phyloP scores from a whole-genome alignment of 2,329 filamentous ascomycete genomes.

The Cladosporium sp. region DNA sequence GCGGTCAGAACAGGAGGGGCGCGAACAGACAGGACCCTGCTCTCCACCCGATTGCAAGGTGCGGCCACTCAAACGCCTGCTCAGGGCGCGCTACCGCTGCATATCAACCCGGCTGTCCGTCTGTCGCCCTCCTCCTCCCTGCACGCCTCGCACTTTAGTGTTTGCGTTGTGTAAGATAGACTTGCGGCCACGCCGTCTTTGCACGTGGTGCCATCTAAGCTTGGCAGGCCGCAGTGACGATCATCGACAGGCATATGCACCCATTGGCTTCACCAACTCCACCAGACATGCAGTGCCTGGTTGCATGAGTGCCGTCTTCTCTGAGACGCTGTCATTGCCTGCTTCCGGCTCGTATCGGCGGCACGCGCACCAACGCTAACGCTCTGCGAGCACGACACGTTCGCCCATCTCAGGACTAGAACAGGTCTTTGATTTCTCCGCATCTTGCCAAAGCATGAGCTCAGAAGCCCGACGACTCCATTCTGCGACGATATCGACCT shows the following conservation, averaged over 20 bases:
- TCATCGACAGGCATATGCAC: slow-evolving; percentile 3
- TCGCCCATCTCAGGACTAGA: neutral
- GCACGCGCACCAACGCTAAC: neutral
- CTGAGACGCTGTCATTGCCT: neutral
- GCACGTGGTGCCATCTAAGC: slow-evolving; percentile 4
- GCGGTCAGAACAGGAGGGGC: slow-evolving; percentile 6
- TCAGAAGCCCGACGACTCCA: neutral
- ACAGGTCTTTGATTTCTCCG: neutral
- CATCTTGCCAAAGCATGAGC: slow-evolving; percentile 1
- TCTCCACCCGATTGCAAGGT: neutral
- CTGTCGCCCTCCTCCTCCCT: neutral
- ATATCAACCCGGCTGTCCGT: slow-evolving; percentile 2
- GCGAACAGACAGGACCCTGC: slow-evolving; percentile 5
- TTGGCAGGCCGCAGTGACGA: slow-evolving; percentile 3
- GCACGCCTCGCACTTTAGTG: slow-evolving; percentile 5
- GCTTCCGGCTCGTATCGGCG: neutral
- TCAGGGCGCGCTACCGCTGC: neutral
- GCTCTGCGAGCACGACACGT: neutral
- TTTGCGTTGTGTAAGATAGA: neutral
- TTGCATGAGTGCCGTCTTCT: neutral
- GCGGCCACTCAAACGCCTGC: neutral
- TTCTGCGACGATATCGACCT: neutral
- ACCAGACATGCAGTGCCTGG: neutral
- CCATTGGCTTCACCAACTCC: slow-evolving; percentile 6
- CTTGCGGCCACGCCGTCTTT: neutral